phyloP scores from a whole-genome alignment of 495 filamentous ascomycete genomes.

The Aspergillus diversus region DNA sequence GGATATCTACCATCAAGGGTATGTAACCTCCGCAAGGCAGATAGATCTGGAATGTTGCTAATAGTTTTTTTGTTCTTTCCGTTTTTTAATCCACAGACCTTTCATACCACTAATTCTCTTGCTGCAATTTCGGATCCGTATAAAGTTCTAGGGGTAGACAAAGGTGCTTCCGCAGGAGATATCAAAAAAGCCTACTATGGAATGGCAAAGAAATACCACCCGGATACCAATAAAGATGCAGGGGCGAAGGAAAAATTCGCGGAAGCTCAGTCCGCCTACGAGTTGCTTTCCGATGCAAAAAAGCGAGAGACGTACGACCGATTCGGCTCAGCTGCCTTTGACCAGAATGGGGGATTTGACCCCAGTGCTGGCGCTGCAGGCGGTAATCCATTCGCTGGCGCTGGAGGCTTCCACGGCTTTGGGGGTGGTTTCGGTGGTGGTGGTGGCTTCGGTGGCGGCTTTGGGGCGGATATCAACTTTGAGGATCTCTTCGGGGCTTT shows the following conservation, averaged over 20 bases:
- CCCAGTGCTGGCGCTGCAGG: constrained; percentile 64
- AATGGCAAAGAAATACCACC: constrained; percentile 97
- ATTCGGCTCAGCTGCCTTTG: constrained; percentile 87
- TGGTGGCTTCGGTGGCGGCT: constrained; percentile 42
- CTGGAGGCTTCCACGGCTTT: constrained; percentile 55
- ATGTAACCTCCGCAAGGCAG: constrained; percentile 26
- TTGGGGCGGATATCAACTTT: constrained; percentile 81
- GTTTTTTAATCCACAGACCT: constrained; percentile 52
- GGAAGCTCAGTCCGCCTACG: constrained; percentile 90
- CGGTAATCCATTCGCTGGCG: constrained; percentile 65
- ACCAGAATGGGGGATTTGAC: constrained; percentile 72
- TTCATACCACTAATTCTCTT: constrained; percentile 70
- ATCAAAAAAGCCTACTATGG: constrained; percentile 99
- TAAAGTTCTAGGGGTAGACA: constrained; percentile 78
- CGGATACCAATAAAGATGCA: constrained; percentile 95
- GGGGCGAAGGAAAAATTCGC: constrained; percentile 90
- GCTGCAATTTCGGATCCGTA: constrained; percentile 82
- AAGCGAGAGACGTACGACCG: constrained; percentile 91
- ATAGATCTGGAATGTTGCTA: constrained; percentile 6
- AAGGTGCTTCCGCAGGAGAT: constrained; percentile 75
- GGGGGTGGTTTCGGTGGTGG: constrained; percentile 44
- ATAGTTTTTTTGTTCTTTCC: no score
- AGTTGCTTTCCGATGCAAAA: constrained; percentile 85
- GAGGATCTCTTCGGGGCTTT: constrained; percentile 95
- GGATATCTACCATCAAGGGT: constrained; percentile 31